These are phyloP conservation scores for Lithospermum erythrorhizon DNA, from an alignment of 257 asterid species.

Conservation along the genomic window DNA sequence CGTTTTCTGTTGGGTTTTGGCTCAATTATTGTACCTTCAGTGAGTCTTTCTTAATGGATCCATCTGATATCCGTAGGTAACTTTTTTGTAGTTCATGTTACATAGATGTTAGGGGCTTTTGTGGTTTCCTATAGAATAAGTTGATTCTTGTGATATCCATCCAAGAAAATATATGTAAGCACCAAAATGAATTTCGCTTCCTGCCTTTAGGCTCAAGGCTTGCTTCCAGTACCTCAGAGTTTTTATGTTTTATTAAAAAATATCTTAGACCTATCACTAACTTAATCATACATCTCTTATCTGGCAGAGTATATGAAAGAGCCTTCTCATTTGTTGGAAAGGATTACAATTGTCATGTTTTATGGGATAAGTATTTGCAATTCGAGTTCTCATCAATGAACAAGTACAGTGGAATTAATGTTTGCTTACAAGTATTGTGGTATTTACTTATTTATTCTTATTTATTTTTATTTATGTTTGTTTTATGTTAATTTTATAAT, in stretches of 20 bases:
- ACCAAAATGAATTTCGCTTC: too few species aligned
- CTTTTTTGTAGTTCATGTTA: neutral
- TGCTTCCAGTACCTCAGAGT: too few species aligned
- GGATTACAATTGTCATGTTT: conserved; percentile 63
- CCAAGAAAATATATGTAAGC: too few species aligned
- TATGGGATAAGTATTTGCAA: conserved; percentile 83
- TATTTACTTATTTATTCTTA: too few species aligned
- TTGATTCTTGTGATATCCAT: too few species aligned
- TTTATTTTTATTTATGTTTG: too few species aligned
- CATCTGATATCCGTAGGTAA: too few species aligned
- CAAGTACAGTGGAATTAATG: too few species aligned
- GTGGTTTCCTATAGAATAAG: conserved; percentile 7
- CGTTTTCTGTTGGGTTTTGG: conserved; percentile 80
- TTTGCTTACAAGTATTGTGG: too few species aligned
- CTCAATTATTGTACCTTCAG: conserved; percentile 60
- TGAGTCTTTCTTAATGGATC: conserved; percentile 46
- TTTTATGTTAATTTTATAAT: too few species aligned
- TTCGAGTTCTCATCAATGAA: conserved; percentile 62
- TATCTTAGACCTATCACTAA: neutral
- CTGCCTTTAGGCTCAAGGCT: too few species aligned
- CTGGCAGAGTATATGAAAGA: conserved; percentile 64
- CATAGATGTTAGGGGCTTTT: neutral
- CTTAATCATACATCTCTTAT: neutral
- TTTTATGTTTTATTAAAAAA: too few species aligned
- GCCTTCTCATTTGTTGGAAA: conserved; percentile 61